Evolutionary conservation across 176 grass and related monocot genomes (phyloP).

Genomic region (Carex cristatella): DNA sequence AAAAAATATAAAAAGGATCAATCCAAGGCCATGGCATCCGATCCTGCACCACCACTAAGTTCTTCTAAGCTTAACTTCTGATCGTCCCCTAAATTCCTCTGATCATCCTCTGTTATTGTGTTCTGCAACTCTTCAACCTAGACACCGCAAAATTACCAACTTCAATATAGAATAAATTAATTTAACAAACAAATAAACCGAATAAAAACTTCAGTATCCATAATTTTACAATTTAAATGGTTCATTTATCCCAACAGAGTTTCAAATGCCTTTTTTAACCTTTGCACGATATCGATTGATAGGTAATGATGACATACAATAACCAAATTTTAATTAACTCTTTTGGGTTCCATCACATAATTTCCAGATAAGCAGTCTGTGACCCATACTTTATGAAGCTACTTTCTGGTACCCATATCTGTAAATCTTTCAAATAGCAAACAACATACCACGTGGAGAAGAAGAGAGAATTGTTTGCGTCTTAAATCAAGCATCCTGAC

Average conservation of each 20-base stretch:
- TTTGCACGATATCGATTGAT: neutral
- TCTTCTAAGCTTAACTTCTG: slow-evolving; percentile 65
- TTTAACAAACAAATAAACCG: neutral
- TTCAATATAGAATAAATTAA: neutral
- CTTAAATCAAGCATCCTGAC: slow-evolving; percentile 66
- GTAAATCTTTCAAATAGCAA: neutral
- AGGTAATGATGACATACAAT: neutral
- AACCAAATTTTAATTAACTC: neutral
- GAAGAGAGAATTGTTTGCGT: slow-evolving; percentile 86
- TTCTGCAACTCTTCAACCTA: slow-evolving; percentile 88
- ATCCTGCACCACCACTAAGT: slow-evolving; percentile 45
- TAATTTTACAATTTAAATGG: neutral
- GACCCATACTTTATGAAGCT: neutral
- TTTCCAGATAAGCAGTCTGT: neutral
- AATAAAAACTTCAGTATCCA: neutral
- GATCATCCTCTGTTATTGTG: slow-evolving; percentile 62
- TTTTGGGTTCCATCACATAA: neutral
- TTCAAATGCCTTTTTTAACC: neutral
- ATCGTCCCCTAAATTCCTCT: slow-evolving; percentile 63
- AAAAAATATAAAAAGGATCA: slow-evolving; percentile 19
- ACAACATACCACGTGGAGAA: slow-evolving; percentile 68
- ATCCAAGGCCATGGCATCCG: slow-evolving; percentile 80
- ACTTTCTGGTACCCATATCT: neutral
- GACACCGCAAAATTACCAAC: neutral
- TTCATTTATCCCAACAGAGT: neutral